Conservation (phyloP, 805 yeast genomes). For the Candida quercuum region DNA sequence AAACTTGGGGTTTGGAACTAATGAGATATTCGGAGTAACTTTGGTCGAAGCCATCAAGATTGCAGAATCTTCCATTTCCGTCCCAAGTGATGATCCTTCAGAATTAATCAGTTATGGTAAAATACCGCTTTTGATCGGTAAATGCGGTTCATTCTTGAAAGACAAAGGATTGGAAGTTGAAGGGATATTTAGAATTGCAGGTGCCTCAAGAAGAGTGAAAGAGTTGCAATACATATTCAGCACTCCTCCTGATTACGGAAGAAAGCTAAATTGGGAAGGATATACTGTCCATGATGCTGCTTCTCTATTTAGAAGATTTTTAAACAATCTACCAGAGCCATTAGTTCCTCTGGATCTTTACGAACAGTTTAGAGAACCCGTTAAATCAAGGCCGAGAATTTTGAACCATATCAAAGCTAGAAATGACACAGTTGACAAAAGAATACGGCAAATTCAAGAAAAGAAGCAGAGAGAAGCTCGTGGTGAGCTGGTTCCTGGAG, state of each 20-base stretch:
- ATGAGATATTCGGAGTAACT: slow-evolving; percentile 73
- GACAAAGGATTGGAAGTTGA: slow-evolving; percentile 72
- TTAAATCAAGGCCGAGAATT: slow-evolving; percentile 57
- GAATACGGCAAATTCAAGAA: slow-evolving; percentile 26
- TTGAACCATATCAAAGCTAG: slow-evolving; percentile 60
- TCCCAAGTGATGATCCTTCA: slow-evolving; percentile 49
- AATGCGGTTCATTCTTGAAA: slow-evolving; percentile 85
- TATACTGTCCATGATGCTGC: slow-evolving; percentile 97
- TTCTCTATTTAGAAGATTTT: slow-evolving; percentile 75
- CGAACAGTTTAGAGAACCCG: slow-evolving; percentile 73
- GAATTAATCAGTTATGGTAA: slow-evolving; percentile 76
- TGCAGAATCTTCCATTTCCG: slow-evolving; percentile 74
- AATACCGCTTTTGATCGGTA: slow-evolving; percentile 92
- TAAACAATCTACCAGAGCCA: slow-evolving; percentile 89
- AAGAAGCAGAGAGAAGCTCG: slow-evolving; percentile 9
- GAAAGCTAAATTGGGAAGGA: slow-evolving; percentile 81
- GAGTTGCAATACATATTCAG: slow-evolving; percentile 82
- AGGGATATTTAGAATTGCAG: slow-evolving; percentile 92
- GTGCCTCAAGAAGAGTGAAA: slow-evolving; percentile 82
- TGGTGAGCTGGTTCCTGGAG: slow-evolving; percentile 6
- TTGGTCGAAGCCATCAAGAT: slow-evolving; percentile 62
- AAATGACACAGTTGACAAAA: slow-evolving; percentile 36
- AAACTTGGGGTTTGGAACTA: slow-evolving; percentile 31
- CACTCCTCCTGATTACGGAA: slow-evolving; percentile 85
- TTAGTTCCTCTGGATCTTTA: slow-evolving; percentile 75